Evolutionary conservation across 257 asterid species (phyloP), one percentile per base, ranked within the genome.

Genomic region (Solanum piurae): DNA sequence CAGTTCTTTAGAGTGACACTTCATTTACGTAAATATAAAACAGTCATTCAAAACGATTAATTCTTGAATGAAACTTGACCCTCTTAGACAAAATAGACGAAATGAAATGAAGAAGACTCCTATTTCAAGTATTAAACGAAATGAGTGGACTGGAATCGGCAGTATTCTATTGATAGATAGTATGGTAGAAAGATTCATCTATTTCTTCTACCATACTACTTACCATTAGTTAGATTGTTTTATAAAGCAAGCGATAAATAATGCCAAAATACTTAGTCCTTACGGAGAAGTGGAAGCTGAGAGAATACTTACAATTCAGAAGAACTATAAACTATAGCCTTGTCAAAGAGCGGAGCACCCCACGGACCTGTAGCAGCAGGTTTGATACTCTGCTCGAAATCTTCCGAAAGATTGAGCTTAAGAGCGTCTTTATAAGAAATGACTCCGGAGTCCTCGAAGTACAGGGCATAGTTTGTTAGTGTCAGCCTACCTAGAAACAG

Each of bases 331-430:
- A 91, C 91, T 83, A 96, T 92, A 33, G 97, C 98, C 91, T 96
- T 96, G 93, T 96, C 98, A 16, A 93, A 96, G 42, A 96, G 98
- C 83, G 98, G 98, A 76, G 99, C 98, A 83, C 98, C 99, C 98
- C 98, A 96, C 3, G 98, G 99, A 36, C 98, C 99, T 3, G 98
- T 96, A 10, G 97, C 97, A 9, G 89, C 86, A 49, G 97, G 92
- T 88, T 94, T 95, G 49, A 94, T 90, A 79, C 72, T 91, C 84
- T 94, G 95, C 86, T 91, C 90, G 16, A 68, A 38, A 71, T 93
- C 93, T 87, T 93, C 93, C 2, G 96, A 94, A 85, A 96, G 98
- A 90, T 93, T 96, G 5, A 96, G 91, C 86, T 93, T 96, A 11
- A 95, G 60, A 4, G 99, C 98, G 33, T 93, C 88, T 87, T 94